A percentile compares a stretch with the other conserved stretches of the same genome.
Conservation (phyloP, 108 stramenopile species). For the Asterionellopsis glacialis region DNA sequence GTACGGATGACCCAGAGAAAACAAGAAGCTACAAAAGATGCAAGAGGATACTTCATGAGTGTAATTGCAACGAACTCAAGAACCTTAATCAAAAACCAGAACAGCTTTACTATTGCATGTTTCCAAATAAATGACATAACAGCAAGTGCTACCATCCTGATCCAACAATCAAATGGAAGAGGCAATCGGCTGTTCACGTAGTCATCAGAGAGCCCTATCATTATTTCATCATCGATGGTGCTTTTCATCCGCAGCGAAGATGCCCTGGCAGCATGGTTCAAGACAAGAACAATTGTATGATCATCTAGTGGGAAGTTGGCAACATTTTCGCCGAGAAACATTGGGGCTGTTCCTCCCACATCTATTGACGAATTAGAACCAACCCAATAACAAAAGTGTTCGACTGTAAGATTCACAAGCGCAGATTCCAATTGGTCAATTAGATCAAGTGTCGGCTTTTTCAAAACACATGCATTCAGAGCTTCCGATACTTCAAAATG, state of each 20-base stretch:
- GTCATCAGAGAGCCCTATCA: conserved; percentile 18
- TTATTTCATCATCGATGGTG: background rate
- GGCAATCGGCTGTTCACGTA: background rate
- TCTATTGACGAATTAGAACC: background rate
- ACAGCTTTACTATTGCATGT: background rate
- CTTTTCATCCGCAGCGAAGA: too few species aligned
- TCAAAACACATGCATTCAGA: background rate
- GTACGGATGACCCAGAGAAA: background rate
- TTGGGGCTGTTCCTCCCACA: background rate
- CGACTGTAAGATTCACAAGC: background rate
- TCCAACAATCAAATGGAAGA: conserved; percentile 9
- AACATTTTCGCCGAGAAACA: conserved; percentile 1
- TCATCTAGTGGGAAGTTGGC: background rate
- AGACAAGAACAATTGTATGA: too few species aligned
- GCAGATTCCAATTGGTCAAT: background rate
- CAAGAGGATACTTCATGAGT: conserved; percentile 12
- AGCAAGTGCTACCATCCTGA: background rate
- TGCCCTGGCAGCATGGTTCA: too few species aligned
- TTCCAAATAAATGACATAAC: background rate
- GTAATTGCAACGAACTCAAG: background rate
- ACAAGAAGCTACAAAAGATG: conserved; percentile 1
- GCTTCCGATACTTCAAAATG: conserved; percentile 1
- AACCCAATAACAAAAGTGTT: background rate
- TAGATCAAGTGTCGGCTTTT: background rate
- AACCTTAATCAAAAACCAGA: background rate